phyloP scores from a whole-genome alignment of 495 filamentous ascomycete genomes.

The Penicillium tannophilum region DNA sequence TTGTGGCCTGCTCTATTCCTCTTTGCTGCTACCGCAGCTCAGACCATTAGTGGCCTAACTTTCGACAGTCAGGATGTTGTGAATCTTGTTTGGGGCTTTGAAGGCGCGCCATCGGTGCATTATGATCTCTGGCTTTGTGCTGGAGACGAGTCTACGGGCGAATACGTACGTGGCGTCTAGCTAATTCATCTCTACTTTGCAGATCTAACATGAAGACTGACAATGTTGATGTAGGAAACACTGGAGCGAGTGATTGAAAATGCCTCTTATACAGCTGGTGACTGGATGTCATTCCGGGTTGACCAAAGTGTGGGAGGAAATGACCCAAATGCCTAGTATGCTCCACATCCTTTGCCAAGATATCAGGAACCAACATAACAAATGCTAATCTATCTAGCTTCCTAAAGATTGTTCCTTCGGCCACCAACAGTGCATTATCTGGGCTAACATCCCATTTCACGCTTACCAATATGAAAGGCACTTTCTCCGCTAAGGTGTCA shows the following conservation, averaged over 20 bases:
- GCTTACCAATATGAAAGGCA: slow-evolving; percentile 66
- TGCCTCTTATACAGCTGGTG: slow-evolving; percentile 50
- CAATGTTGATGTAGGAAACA: slow-evolving; percentile 38
- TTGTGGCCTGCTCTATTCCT: slow-evolving; percentile 45
- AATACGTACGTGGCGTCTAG: slow-evolving; percentile 34
- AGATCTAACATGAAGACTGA: slow-evolving; percentile 3
- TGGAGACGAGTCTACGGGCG: slow-evolving; percentile 56
- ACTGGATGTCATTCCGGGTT: slow-evolving; percentile 54
- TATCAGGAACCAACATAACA: not conserved
- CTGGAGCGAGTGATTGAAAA: slow-evolving; percentile 42
- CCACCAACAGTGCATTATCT: slow-evolving; percentile 43
- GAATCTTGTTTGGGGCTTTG: slow-evolving; percentile 27
- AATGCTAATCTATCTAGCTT: slow-evolving; percentile 51
- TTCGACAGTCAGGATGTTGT: slow-evolving; percentile 53
- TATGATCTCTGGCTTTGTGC: slow-evolving; percentile 67
- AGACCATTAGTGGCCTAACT: slow-evolving; percentile 55
- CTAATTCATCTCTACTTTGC: not conserved
- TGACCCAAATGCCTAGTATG: slow-evolving; percentile 65
- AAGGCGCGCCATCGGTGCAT: slow-evolving; percentile 44
- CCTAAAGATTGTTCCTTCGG: slow-evolving; percentile 61
- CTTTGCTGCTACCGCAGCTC: slow-evolving; percentile 51
- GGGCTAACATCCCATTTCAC: slow-evolving; percentile 68
- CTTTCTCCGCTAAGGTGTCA: slow-evolving; percentile 51
- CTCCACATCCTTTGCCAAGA: not conserved
- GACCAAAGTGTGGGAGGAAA: slow-evolving; percentile 49